Evolutionary conservation across 1,284 basidiomycete genomes (phyloP), one percentile per base, ranked within the genome.

Genomic region (Fomitiporia mediterranea): DNA sequence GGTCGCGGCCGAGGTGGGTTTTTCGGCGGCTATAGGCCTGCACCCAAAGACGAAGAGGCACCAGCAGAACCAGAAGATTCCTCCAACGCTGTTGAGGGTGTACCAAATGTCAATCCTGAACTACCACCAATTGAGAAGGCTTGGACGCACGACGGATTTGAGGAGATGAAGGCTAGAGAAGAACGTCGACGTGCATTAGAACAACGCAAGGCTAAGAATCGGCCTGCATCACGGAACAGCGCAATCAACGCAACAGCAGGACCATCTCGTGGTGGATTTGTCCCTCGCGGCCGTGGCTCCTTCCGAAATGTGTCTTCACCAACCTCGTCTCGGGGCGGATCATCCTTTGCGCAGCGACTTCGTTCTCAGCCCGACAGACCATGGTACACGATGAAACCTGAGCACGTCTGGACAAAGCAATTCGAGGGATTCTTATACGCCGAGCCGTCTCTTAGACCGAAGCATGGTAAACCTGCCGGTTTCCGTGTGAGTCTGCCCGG

Each of bases 121-220:
- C 63, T 76, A 19, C 79, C 80, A 8, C 82, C 82, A 13, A 78
- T 85, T 47, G 86, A 90, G 59, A 78, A 77, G 46, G 68, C 79
- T 2, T 91, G 89, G 89, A 83, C 77, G 0, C 89, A 91, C 65
- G 89, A 91, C 66, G 88, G 89, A 2, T 92, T 86, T 61, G 89
- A 91, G 68, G 87, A 91, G 72, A 80, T 91, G 81, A 87, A 81
- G 69, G 77, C 76, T 55, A 78, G 78, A 61, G 88, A 91, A 57
- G 86, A 89, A 54, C 75, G 75, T 56, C 78, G 78, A 38, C 74
- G 73, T 39, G 66, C 69, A 37, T 48, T 51, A 21, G 56, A 63
- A 57, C 69, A 66, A 60, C 67, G 68, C 9, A 62, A 63, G 60
- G 58, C 54, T 60, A 19, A 65, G 57, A 59, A 62, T 32, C 64